Evolutionary conservation across 352 stramenopile species (phyloP), one percentile per base, ranked within the genome.

Genomic region (Phytophthora citrophthora): DNA sequence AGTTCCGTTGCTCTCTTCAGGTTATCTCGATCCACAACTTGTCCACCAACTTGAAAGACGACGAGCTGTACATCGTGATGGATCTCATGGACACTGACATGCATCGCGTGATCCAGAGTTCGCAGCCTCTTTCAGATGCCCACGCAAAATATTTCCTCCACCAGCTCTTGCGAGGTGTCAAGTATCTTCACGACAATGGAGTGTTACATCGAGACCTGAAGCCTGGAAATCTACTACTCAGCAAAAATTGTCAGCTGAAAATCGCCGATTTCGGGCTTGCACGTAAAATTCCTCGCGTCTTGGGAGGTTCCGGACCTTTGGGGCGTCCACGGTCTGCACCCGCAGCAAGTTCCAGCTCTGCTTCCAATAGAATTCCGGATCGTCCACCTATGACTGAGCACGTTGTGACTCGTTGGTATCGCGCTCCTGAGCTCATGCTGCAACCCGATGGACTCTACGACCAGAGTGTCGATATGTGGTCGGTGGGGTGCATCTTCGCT

Each of bases 61-160:
- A 98, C 50, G 94, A 97, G 65, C 72, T 98, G n/a, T 98, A 98
- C 67, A 97, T 98, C 41, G 74, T 97, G 5, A 98, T 98, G 93
- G 91, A 98, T 44, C 86, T 98, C 57, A 94, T 98, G 80, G 94
- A 98, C 69, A 98, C 88, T 2, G 94, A 98, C 61, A 74, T 98
- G 72, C 89, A 97, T 46, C 80, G 86, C 15, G 83, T 97, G 43
- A 95, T 97, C 16, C 86, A 96, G 51, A 94, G 83, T 54, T 86
- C 83, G 2, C 83, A 92, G 55, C 57, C 74, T 18, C 77, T 94
- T 15, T 90, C 83, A 1, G 83, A 92, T 53, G 76, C 79, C 1
- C 85, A 94, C 39, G 66, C 88, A 54, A 95, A 96, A 45, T 97
- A 93, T 61, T 98, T 98, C 63, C 77, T 98, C n/a, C 90, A 95